These are phyloP conservation scores for Aspergillus nomiae DNA, from an alignment of 2,329 filamentous ascomycete species.

Conservation along the genomic window DNA sequence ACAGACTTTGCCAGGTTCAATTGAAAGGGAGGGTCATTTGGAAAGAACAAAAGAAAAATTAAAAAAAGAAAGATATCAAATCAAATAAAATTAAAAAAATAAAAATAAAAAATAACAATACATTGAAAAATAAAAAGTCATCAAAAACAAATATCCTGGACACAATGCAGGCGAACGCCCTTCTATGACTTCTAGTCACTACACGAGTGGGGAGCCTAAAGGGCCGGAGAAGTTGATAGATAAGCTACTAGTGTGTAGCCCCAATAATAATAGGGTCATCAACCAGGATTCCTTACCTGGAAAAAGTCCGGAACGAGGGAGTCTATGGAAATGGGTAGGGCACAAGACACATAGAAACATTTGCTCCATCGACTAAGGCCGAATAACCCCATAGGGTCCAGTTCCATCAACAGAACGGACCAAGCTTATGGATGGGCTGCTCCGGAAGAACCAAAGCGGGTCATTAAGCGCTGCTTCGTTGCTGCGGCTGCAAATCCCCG, in stretches of 20 bases:
- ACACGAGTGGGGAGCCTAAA: constrained; percentile 11
- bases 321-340: not conserved
- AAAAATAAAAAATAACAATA: not conserved
- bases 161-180: not conserved
- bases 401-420: not conserved
- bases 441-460: not conserved
- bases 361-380: not conserved
- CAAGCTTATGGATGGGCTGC: constrained; percentile 1
- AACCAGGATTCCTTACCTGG: constrained; percentile 9
- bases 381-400: not conserved
- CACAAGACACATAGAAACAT: not conserved
- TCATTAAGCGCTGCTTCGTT: constrained; percentile 10
- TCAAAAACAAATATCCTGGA: not conserved
- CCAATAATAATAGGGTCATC: constrained; percentile 9
- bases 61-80: not conserved
- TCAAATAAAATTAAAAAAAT: not conserved
- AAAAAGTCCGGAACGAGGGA: not conserved
- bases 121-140: constrained; percentile 9
- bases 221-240: constrained; percentile 1
- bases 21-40: not conserved
- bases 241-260: constrained; percentile 3
- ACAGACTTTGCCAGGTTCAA: not conserved
- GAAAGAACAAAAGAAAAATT: not conserved
- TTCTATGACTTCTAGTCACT: constrained; percentile 10
- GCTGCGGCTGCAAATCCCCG: constrained; percentile 11